Base-by-base conservation (phyloP, 768 basidiomycete genomes). In the Tricholoma sp. region DNA sequence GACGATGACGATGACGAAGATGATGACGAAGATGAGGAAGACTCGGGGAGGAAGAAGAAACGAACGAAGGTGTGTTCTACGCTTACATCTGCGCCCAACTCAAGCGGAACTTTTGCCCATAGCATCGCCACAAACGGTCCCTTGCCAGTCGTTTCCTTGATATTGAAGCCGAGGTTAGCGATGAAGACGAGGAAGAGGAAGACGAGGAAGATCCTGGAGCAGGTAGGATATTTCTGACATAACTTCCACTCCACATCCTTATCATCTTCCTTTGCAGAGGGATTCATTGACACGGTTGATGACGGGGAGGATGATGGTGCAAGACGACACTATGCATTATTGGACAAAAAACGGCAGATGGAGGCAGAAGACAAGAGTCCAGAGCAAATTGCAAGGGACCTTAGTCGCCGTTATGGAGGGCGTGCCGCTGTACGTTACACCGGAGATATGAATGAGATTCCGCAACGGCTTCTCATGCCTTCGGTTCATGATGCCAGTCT, bases 111-210 rank as follows among this genome's bases (percentile, higher is more conserved):
- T 43, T 29, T 50, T 54, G 24, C 19, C 43, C 34, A 50, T 58
- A 86, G 84, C 84, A 81, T 58, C 82, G 85, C 58, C 87, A 88
- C 69, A 87, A 82, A 71, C 82, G 83, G 51, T 73, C 74, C 54
- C 76, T 79, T 16, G 80, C 83, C 22, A 89, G 84, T 68, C 86
- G 87, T 61, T 99, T 94, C 86, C 78, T 98, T 63, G 97, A 98
- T 83, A 81, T 95, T 56, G 93, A 96, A 74, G 94, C 94, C 55
- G 93, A 94, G 69, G 95, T 96, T 18, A 94, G 94, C 63, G 94
- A 97, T 29, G 97, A 98, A 18, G 97, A 98, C 3, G 96, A 97
- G 34, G 97, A 98, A 22, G 89, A 89, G 2, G 94, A 96, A 18
- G 92, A 90, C 3, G 89, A 77, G 8, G 79, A 89, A 18, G 91